Conservation (phyloP, 2,329 filamentous ascomycete species). For the Dothideomycetidae sp. region DNA sequence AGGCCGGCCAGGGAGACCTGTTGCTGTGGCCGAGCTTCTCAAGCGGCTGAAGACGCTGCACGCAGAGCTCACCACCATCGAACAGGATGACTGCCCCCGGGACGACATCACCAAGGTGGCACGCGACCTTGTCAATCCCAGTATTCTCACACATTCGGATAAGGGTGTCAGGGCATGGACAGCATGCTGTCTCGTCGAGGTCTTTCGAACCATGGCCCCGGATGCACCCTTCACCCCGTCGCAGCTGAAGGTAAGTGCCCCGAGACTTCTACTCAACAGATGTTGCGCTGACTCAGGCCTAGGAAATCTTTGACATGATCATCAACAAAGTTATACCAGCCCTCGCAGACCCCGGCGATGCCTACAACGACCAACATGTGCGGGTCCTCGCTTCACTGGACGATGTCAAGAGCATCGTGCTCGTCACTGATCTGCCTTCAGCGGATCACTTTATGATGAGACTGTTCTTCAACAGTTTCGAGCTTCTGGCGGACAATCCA, state of each 20-base stretch:
- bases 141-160: constrained; percentile 82
- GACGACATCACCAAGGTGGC: constrained; percentile 75
- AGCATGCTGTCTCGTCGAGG: constrained; percentile 80
- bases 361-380: constrained; percentile 86
- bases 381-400: constrained; percentile 79
- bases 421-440: constrained; percentile 76
- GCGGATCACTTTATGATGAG: constrained; percentile 65
- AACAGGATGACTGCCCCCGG: constrained; percentile 72
- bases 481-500: constrained; percentile 68
- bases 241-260: constrained; percentile 68
- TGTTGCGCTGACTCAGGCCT: constrained; percentile 7
- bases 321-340: constrained; percentile 71
- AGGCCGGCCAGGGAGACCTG: constrained; percentile 84
- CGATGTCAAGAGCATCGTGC: constrained; percentile 85
- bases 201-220: constrained; percentile 82
- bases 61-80: constrained; percentile 69
- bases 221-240: constrained; percentile 84
- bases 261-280: no score
- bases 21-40: constrained; percentile 68
- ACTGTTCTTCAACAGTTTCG: constrained; percentile 81
- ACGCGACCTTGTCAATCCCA: constrained; percentile 67
- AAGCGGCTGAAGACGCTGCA: constrained; percentile 66
- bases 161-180: constrained; percentile 82
- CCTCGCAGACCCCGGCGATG: constrained; percentile 70
- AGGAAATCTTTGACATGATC: constrained; percentile 91